Percentiles rank a stretch among this genome's conserved stretches.
Conservation (phyloP, 1,139 yeast genomes). For the Debaryomycetaceae sp. region DNA sequence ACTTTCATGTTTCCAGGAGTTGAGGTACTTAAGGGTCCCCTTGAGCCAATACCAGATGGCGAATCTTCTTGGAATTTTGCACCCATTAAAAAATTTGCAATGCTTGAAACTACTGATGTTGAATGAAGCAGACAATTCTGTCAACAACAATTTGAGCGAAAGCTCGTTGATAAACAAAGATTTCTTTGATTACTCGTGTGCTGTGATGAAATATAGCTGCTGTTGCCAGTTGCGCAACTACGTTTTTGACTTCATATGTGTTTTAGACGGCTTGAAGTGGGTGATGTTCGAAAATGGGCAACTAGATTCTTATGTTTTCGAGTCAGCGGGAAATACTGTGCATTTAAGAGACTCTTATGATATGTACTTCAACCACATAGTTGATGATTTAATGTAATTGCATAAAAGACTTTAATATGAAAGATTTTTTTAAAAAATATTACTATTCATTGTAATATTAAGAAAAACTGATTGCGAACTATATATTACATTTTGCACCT, state of each 20-base stretch:
- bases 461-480: not conserved
- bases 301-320: constrained; percentile 1
- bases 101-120: not conserved
- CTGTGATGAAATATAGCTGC: not conserved
- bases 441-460: no score
- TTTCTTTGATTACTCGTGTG: constrained; percentile 1
- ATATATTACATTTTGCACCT: not conserved
- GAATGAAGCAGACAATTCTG: not conserved
- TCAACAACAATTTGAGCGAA: not conserved
- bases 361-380: not conserved
- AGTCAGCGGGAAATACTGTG: not conserved
- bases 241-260: constrained; percentile 1
- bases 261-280: constrained; percentile 3
- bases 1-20: not conserved
- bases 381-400: not conserved
- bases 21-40: constrained; percentile 4
- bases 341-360: not conserved
- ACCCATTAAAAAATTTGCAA: constrained; percentile 1
- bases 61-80: constrained; percentile 1
- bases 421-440: no score
- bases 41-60: constrained; percentile 5
- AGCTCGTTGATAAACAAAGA: constrained; percentile 6
- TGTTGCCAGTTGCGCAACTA: constrained; percentile 1
- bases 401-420: not conserved
- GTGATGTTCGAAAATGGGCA: not conserved